Percentiles rank a stretch among this genome's conserved stretches.
phyloP scores from a whole-genome alignment of 2,329 filamentous ascomycete species.

The Pseudohalonectria lignicola region DNA sequence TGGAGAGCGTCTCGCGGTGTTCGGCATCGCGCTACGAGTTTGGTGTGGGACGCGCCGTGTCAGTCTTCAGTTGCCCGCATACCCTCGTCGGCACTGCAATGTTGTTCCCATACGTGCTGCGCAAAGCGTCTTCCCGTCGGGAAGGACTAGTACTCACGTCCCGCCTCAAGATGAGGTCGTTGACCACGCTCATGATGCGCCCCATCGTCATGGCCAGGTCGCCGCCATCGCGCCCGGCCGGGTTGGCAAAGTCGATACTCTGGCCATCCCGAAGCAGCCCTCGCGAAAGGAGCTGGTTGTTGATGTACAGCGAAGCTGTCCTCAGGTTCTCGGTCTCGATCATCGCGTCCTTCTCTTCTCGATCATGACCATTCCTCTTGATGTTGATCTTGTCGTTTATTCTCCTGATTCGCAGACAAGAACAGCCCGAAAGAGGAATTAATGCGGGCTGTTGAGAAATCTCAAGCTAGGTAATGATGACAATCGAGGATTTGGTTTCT shows the following conservation, averaged over 20 bases:
- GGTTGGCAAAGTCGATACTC: slow-evolving; percentile 71
- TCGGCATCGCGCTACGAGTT: slow-evolving; percentile 79
- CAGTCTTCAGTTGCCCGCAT: too few species aligned
- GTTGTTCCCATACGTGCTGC: too few species aligned
- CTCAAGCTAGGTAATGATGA: too few species aligned
- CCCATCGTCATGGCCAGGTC: slow-evolving; percentile 55
- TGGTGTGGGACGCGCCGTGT: slow-evolving; percentile 5
- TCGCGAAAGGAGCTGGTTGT: slow-evolving; percentile 58
- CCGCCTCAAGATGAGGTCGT: slow-evolving; percentile 81
- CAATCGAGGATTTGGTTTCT: too few species aligned
- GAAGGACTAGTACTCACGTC: slow-evolving; percentile 51
- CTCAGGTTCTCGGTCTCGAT: slow-evolving; percentile 50
- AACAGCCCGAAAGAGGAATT: too few species aligned
- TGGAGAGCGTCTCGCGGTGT: slow-evolving; percentile 72
- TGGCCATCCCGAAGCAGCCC: slow-evolving; percentile 58
- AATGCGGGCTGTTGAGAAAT: too few species aligned
- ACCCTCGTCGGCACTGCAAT: too few species aligned
- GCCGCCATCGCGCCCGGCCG: slow-evolving; percentile 42
- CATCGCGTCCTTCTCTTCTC: slow-evolving; percentile 28
- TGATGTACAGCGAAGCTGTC: slow-evolving; percentile 61
- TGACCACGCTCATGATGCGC: slow-evolving; percentile 82
- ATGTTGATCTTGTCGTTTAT: too few species aligned
- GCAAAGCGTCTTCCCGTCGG: too few species aligned
- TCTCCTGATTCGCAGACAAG: too few species aligned
- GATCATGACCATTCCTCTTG: not conserved